Evolutionary conservation across 257 asterid species (phyloP).

Genomic region (Primulina huaijiensis): DNA sequence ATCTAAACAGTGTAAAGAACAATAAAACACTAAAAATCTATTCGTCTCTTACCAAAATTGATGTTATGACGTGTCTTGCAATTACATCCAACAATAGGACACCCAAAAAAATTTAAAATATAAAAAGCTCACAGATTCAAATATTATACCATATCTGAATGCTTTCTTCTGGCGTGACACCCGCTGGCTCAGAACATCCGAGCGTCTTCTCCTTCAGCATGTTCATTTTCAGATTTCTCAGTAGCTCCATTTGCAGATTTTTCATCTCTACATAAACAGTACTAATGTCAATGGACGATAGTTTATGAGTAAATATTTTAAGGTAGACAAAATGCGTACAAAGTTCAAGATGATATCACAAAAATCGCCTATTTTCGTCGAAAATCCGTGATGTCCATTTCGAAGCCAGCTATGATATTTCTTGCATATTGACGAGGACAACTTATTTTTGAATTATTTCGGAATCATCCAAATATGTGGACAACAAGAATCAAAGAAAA

Average conservation of each 20-base stretch:
- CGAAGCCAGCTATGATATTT: neutral
- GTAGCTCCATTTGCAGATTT: slow-evolving; percentile 14
- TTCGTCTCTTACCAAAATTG: neutral
- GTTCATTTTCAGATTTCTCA: slow-evolving; percentile 18
- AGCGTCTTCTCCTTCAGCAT: neutral
- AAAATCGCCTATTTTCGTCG: neutral
- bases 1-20: neutral
- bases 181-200: neutral
- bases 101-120: neutral
- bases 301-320: neutral
- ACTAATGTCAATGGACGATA: slow-evolving; percentile 1
- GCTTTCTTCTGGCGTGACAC: neutral
- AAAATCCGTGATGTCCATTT: neutral
- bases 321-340: neutral
- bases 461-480: neutral
- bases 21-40: no score
- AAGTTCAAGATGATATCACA: neutral
- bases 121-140: neutral
- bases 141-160: neutral
- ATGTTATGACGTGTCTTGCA: neutral
- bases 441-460: no score
- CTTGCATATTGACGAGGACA: neutral
- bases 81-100: neutral
- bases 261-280: slow-evolving; percentile 28
- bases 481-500: neutral